Evolutionary conservation across 352 stramenopile genomes (phyloP), one percentile per base, ranked within the genome.

Genomic region (Globisporangium mamillatum): DNA sequence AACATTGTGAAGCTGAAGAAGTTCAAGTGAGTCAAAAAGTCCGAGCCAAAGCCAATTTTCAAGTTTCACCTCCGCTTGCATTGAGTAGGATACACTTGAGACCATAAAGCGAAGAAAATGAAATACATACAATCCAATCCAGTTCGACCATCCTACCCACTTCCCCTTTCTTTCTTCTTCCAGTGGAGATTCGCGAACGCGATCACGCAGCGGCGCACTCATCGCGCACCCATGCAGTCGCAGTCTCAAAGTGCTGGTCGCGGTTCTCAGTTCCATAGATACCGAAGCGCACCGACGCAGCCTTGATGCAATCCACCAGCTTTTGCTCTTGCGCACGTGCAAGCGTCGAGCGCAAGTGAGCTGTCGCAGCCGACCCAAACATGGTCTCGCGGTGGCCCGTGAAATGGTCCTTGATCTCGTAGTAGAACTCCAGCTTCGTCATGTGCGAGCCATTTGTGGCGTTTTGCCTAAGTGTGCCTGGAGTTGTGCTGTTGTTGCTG

Each of bases 341-440:
- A 20, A 38, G 9, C 12, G 54, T 25, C 27, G 16, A 38, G 16
- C 54, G 54, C 54, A n/a, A 9, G 18, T 24, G 54, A 20, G 18
- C 54, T 60, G 54, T 27, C 10, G 27, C 12, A 22, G 54, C n/a
- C 1, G 27, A 44, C 2, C 75, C 73, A 24, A 77, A 58, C 25
- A 76, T 27, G 6, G 74, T 32, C 0, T 60, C 64, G 29, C 64
- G 67, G 29, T 73, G 41, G 22, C 38, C 20, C 27, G 64, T 32
- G 61, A 75, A 81, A 54, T 77, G 71, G 60, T 78, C 74, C 53
- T 79, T 79, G 70, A 84, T 82, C 66, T 79, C 72, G 61, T 78
- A 81, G 73, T 81, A 85, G 57, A 85, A 82, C 55, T 82, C 78
- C 18, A 81, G 59, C 68, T 85, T 85, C 18, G 78, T 81, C 75